A percentile compares a stretch with the other conserved stretches of the same genome.
Evolutionary conservation across 2,329 filamentous ascomycete genomes (phyloP).

Genomic region (Hypoxylon sp.): DNA sequence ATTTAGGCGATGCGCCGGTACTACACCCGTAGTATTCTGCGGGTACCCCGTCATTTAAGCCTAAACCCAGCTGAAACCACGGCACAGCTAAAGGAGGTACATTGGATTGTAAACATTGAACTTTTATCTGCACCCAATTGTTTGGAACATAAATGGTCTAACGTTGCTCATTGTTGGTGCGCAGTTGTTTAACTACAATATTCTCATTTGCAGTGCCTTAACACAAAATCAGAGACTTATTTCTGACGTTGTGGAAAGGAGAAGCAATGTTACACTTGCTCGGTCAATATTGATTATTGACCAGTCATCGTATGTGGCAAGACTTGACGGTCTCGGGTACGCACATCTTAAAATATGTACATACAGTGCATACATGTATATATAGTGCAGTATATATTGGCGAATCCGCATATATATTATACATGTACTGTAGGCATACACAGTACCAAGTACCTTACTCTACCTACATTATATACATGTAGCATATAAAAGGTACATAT

Average conservation of each 20-base stretch:
- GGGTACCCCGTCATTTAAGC: constrained; percentile 28
- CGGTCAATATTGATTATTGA: constrained; percentile 16
- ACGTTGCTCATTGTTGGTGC: constrained; percentile 2
- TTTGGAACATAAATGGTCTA: constrained; percentile 1
- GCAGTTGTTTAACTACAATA: neutral
- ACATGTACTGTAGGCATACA: neutral
- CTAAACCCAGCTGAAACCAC: constrained; percentile 42
- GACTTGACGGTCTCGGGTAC: constrained; percentile 22
- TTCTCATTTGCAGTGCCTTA: constrained; percentile 1
- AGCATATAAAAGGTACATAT: too few species aligned
- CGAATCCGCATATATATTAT: constrained; percentile 6
- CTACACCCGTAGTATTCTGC: constrained; percentile 15
- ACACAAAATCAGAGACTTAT: constrained; percentile 7
- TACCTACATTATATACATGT: neutral
- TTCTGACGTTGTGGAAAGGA: constrained; percentile 15
- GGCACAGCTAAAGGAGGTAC: constrained; percentile 14
- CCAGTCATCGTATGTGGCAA: constrained; percentile 11
- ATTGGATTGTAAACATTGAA: neutral
- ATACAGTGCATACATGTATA: neutral
- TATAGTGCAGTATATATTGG: neutral
- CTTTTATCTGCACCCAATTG: neutral
- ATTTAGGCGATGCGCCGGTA: constrained; percentile 34
- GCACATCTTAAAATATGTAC: constrained; percentile 3
- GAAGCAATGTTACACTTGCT: constrained; percentile 16
- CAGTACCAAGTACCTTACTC: too few species aligned